Base-by-base conservation (phyloP, 371 early-diverging fungal species). In the Batkoa obscura region DNA sequence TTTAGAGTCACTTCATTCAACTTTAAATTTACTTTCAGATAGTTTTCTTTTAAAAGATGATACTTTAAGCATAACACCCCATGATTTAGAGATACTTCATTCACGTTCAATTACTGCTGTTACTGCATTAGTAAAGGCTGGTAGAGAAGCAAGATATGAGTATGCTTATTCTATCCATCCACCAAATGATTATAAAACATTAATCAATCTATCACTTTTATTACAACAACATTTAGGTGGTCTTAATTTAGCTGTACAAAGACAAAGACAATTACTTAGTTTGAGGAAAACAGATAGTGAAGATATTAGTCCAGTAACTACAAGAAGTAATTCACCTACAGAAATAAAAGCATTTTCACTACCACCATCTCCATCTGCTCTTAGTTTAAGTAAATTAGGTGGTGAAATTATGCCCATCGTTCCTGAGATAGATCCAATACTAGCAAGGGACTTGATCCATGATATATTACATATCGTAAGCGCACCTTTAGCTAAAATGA, bases 91-190 rank as follows among this genome's bases (percentile, higher is more conserved):
- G n/a, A 43, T 43, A n/a, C n/a, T 55, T 3, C 55, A 55, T 30
- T 30, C 41, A 2, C 41, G 31, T 3, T 55, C 43, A 23, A 13
- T 55, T 4, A 9, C 17, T 2, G 41, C 55, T 23, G 15, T 33
- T 3, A 42, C 43, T 12, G 43, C 15, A 3, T 13, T 55, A 3
- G 4, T 43, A 2, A n/a, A 31, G 13, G 55, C 55, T 9, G 55
- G 55, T 43, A 41, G 33, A n/a, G 55, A 55, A 12, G 55, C 55
- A 1, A 10, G 55, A 12, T 55, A 55, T 33, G 55, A 55, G 31
- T 42, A 39, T 12, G 43, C 55, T 33, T 42, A 42, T 12, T 55
- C 55, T 5, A 33, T 55, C 12, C 55, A 55, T 43, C 55, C 55
- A 4, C 55, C 55, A 3, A 4, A 15, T 1, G 55, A 55, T 17